These are phyloP conservation scores for Fraxinus latifolia DNA, from an alignment of 305 asterid genomes.

Conservation along the genomic window DNA sequence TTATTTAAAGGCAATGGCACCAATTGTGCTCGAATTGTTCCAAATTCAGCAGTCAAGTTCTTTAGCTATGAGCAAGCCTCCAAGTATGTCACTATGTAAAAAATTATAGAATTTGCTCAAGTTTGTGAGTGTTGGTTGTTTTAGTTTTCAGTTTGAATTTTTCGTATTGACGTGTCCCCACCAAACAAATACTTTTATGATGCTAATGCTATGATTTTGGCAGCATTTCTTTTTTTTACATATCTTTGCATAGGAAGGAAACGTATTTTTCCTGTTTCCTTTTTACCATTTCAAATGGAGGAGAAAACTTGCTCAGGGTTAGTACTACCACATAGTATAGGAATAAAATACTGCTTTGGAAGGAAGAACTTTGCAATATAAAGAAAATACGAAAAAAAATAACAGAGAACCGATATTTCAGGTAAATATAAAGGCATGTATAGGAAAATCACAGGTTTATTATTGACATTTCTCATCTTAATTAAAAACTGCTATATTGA, in stretches of 20 bases:
- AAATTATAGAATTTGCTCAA: slow-evolving; percentile 1
- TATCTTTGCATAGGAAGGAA: not conserved
- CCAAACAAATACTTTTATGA: not conserved
- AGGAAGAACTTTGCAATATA: not conserved
- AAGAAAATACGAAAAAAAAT: not conserved
- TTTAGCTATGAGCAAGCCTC: slow-evolving; percentile 99
- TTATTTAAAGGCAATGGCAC: slow-evolving; percentile 95
- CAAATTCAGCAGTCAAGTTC: slow-evolving; percentile 96
- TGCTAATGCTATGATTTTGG: not conserved
- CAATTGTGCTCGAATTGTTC: slow-evolving; percentile 93
- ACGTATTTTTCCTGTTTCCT: not conserved
- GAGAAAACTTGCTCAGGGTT: not conserved
- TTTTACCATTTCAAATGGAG: not conserved
- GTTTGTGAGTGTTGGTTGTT: not conserved
- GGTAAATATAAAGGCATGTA: not conserved
- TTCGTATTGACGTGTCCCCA: not conserved
- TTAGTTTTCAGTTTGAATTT: not conserved
- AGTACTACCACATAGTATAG: not conserved
- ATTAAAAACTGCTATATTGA: not conserved
- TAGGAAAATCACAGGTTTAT: not conserved
- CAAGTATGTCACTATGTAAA: slow-evolving; percentile 49
- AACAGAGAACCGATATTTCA: not conserved
- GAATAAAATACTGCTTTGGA: not conserved
- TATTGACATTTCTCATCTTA: not conserved
- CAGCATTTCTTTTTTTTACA: not conserved